Evolutionary conservation across 2,329 filamentous ascomycete genomes (phyloP).

Genomic region (Colletotrichum australisinense): DNA sequence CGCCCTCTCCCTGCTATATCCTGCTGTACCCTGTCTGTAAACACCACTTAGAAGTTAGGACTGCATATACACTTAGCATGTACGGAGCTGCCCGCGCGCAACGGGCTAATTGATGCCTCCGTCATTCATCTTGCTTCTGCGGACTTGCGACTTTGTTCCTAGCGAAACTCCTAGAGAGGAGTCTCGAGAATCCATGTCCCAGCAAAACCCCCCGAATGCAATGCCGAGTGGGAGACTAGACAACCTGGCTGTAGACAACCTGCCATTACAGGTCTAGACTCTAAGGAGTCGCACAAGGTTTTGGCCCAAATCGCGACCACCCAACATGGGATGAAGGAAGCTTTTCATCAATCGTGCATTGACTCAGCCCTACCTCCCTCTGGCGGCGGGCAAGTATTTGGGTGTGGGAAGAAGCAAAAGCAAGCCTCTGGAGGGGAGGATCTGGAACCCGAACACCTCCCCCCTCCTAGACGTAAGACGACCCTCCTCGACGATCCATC

Average conservation of each 20-base stretch:
- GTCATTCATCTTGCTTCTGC: background rate
- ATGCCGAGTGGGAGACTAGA: background rate
- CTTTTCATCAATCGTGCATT: constrained; percentile 8
- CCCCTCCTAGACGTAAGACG: background rate
- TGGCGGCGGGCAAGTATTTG: background rate
- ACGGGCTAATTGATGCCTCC: constrained; percentile 28
- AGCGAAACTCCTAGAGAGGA: no score
- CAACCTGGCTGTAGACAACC: background rate
- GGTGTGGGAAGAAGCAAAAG: background rate
- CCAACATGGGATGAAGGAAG: constrained; percentile 23
- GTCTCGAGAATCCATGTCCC: background rate
- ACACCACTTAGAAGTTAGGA: background rate
- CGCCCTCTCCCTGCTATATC: background rate
- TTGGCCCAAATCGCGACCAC: background rate
- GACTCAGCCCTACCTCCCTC: constrained; percentile 24
- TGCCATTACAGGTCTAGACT: background rate
- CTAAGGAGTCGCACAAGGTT: background rate
- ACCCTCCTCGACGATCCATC: background rate
- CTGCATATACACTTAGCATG: background rate
- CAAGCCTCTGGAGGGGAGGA: background rate
- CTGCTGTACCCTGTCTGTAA: background rate
- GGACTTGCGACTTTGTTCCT: no score
- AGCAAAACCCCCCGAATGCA: background rate
- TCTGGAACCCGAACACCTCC: background rate
- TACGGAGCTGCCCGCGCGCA: constrained; percentile 12